phyloP scores from a whole-genome alignment of 2,329 filamentous ascomycete genomes.

The Pezicula neosporulosa region DNA sequence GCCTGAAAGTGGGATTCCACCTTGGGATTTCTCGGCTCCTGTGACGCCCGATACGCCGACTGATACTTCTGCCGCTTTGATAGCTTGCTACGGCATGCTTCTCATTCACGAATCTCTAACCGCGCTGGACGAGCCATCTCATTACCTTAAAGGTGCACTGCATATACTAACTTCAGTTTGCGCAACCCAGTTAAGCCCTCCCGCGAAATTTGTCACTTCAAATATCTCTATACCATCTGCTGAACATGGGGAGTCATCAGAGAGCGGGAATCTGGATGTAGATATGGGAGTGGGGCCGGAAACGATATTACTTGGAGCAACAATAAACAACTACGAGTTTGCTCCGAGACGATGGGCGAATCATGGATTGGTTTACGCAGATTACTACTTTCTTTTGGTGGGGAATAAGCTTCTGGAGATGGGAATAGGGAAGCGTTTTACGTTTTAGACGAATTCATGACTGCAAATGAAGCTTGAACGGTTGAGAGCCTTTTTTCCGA shows the following conservation, averaged over 20 bases:
- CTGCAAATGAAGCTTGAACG: too few species aligned
- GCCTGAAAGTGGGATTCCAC: constrained; percentile 35
- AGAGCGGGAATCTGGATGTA: constrained; percentile 14
- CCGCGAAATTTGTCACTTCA: constrained; percentile 11
- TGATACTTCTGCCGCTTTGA: constrained; percentile 35
- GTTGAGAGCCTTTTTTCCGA: too few species aligned
- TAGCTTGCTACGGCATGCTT: constrained; percentile 36
- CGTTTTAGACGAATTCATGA: not conserved
- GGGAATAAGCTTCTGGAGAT: constrained; percentile 40
- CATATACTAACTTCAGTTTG: constrained; percentile 24
- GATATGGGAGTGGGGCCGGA: constrained; percentile 29
- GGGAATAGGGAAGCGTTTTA: constrained; percentile 10
- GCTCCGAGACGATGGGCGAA: constrained; percentile 40
- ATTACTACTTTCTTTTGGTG: constrained; percentile 43
- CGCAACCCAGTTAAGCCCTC: constrained; percentile 18
- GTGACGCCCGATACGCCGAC: constrained; percentile 25
- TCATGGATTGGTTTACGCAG: constrained; percentile 46
- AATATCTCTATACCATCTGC: constrained; percentile 17
- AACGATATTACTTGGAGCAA: constrained; percentile 42
- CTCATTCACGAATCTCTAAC: constrained; percentile 27
- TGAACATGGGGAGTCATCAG: constrained; percentile 15
- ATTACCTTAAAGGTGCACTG: constrained; percentile 26
- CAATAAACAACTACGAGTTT: constrained; percentile 43
- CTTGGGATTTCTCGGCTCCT: constrained; percentile 46
- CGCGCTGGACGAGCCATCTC: constrained; percentile 12